A percentile compares a stretch with the other conserved stretches of the same genome.
phyloP scores from a whole-genome alignment of 768 basidiomycete genomes.

The Russula virescens region DNA sequence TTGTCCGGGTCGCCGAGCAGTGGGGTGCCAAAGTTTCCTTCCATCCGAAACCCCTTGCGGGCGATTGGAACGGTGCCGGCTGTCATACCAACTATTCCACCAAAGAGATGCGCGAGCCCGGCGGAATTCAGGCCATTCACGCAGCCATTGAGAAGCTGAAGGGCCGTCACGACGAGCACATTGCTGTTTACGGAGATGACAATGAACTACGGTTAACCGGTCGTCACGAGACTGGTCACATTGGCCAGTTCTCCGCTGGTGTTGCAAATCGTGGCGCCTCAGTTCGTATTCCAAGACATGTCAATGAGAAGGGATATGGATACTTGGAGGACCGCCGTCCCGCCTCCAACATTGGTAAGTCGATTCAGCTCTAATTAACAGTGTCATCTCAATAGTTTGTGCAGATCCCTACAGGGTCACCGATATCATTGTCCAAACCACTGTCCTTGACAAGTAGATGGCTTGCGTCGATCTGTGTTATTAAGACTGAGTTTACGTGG shows the following conservation, averaged over 20 bases:
- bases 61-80: conserved; percentile 99
- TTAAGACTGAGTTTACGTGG: background rate
- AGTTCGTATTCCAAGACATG: conserved; percentile 92
- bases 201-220: conserved; percentile 96
- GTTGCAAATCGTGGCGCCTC: conserved; percentile 98
- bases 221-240: conserved; percentile 96
- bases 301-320: conserved; percentile 87
- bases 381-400: conserved; percentile 7
- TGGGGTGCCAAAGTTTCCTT: conserved; percentile 97
- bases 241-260: conserved; percentile 84
- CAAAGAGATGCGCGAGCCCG: conserved; percentile 86
- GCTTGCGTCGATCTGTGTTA: background rate
- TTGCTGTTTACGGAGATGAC: conserved; percentile 96
- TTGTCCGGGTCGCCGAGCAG: conserved; percentile 93
- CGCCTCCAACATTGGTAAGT: conserved; percentile 92
- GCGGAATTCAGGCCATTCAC: conserved; percentile 90
- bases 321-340: conserved; percentile 97
- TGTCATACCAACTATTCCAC: conserved; percentile 99
- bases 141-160: conserved; percentile 90
- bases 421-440: conserved; percentile 83
- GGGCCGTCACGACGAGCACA: conserved; percentile 90
- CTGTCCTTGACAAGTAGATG: conserved; percentile 54
- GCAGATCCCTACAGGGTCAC: conserved; percentile 95
- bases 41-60: conserved; percentile 96
- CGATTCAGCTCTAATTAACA: conserved; percentile 8